These are phyloP conservation scores for Fraxinus ornus DNA, from an alignment of 305 asterid species.

Conservation along the genomic window DNA sequence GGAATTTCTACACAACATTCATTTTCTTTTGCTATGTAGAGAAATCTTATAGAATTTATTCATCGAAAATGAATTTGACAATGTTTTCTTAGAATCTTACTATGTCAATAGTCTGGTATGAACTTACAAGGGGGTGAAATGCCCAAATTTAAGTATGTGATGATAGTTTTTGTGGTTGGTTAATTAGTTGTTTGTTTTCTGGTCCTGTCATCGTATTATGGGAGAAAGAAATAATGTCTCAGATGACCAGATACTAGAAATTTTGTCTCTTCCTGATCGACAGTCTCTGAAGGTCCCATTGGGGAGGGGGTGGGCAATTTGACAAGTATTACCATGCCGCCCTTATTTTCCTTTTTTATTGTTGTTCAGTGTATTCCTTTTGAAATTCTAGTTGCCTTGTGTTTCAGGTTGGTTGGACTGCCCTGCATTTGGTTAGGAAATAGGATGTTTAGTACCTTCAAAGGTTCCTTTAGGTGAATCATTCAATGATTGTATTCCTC, in stretches of 20 bases:
- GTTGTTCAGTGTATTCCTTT: slow-evolving; percentile 2
- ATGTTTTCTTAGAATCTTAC: background rate
- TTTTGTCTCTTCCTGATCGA: slow-evolving; percentile 9
- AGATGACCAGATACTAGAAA: background rate
- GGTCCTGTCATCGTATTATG: background rate
- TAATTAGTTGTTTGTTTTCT: background rate
- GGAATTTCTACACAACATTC: background rate
- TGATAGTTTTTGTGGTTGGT: background rate
- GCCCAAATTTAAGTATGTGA: background rate
- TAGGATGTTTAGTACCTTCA: slow-evolving; percentile 77
- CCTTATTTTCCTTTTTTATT: slow-evolving; percentile 2
- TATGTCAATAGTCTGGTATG: background rate
- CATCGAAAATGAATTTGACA: slow-evolving; percentile 2
- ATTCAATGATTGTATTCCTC: slow-evolving; percentile 62
- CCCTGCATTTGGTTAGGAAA: slow-evolving; percentile 79
- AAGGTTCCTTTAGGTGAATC: slow-evolving; percentile 93
- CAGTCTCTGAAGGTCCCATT: slow-evolving; percentile 4
- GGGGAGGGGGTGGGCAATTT: background rate
- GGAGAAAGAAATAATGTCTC: background rate
- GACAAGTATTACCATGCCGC: slow-evolving; percentile 1
- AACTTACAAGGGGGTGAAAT: background rate
- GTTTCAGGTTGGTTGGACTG: slow-evolving; percentile 96
- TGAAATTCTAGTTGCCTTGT: background rate
- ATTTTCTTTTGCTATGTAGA: background rate
- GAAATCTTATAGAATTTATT: slow-evolving; percentile 3